Evolutionary conservation across 345 rosid genomes (phyloP).

Genomic region (Lumnitzera littorea): DNA sequence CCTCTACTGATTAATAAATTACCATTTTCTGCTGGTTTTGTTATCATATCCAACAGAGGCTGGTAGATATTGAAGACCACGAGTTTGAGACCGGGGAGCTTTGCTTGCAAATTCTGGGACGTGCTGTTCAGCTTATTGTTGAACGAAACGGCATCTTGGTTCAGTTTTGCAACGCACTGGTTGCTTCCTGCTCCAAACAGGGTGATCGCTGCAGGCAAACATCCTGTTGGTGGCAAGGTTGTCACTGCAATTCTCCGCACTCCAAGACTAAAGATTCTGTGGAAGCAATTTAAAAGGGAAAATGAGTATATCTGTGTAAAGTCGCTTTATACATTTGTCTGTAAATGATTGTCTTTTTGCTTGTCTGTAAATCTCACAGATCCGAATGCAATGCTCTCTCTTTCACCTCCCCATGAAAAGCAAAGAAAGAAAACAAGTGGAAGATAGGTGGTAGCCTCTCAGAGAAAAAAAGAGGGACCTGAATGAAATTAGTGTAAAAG

Average conservation of each 20-base stretch:
- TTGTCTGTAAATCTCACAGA: no score
- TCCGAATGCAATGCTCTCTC: neutral
- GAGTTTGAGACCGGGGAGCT: conserved; percentile 69
- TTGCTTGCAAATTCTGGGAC: conserved; percentile 39
- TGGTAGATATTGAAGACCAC: conserved; percentile 69
- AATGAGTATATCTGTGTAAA: neutral
- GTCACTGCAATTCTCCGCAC: conserved; percentile 82
- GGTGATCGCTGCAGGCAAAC: conserved; percentile 85
- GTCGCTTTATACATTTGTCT: no score
- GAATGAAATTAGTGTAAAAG: conserved; percentile 69
- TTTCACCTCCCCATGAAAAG: neutral
- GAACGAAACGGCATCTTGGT: conserved; percentile 61
- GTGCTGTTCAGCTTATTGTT: conserved; percentile 64
- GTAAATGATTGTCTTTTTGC: no score
- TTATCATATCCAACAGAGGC: conserved; percentile 69
- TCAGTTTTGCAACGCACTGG: conserved; percentile 61
- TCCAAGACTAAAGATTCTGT: conserved; percentile 71
- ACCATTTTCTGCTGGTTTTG: conserved; percentile 57
- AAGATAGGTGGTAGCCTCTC: neutral
- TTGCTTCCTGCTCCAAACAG: conserved; percentile 70
- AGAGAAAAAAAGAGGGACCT: conserved; percentile 26
- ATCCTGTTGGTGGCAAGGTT: conserved; percentile 74
- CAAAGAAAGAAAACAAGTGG: neutral
- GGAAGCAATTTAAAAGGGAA: neutral
- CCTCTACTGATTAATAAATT: conserved; percentile 1